phyloP scores from a whole-genome alignment of 2,329 filamentous ascomycete genomes.

The Rhexocercosporidium sp. region DNA sequence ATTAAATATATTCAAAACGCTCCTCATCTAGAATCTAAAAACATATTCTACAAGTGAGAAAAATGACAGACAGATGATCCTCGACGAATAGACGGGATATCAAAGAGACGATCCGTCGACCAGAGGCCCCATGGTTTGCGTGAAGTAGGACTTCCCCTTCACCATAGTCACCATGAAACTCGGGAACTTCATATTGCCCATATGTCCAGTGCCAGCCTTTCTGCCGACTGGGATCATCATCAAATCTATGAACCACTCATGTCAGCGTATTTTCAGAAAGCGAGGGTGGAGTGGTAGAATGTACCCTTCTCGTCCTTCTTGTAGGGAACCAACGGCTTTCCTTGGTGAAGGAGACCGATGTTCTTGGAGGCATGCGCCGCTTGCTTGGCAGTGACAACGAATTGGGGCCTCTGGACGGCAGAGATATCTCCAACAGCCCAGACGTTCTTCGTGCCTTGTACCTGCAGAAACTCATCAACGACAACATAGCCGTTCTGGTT shows the following conservation, averaged over 20 bases:
- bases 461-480: constrained; percentile 57
- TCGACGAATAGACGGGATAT: background rate
- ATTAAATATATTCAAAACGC: too few species aligned
- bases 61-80: background rate
- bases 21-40: background rate
- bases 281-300: background rate
- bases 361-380: constrained; percentile 35
- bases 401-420: constrained; percentile 33
- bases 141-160: constrained; percentile 37
- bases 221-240: constrained; percentile 43
- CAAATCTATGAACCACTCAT: constrained; percentile 9
- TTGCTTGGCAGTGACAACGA: constrained; percentile 32
- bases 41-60: background rate
- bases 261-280: background rate
- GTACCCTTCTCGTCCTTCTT: constrained; percentile 29
- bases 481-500: constrained; percentile 51
- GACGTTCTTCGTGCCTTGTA: constrained; percentile 46
- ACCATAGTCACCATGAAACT: constrained; percentile 35
- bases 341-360: constrained; percentile 28
- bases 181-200: constrained; percentile 37
- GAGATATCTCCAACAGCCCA: constrained; percentile 40
- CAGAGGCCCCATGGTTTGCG: constrained; percentile 29
- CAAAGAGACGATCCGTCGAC: constrained; percentile 32
- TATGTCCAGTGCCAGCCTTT: constrained; percentile 46
- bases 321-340: constrained; percentile 29